Conservation (phyloP, 176 grass and related monocot genomes). For the Oryza coarctata region DNA sequence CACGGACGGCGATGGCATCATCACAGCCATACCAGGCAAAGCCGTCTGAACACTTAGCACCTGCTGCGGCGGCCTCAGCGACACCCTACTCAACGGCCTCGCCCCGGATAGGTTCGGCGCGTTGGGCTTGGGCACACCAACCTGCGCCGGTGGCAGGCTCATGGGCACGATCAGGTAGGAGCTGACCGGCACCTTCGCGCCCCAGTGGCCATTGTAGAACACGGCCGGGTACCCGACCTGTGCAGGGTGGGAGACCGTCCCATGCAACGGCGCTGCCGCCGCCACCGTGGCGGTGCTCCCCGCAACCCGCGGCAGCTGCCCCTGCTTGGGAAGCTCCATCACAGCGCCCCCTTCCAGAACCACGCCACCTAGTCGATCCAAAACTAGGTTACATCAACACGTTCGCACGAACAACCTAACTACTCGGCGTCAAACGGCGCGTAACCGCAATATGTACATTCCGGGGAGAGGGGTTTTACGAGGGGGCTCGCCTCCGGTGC, state of each 20-base stretch:
- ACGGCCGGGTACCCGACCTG: constrained; percentile 14
- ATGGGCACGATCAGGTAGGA: constrained; percentile 37
- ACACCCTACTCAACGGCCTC: constrained; percentile 14
- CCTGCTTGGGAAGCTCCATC: constrained; percentile 44
- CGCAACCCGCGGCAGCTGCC: neutral
- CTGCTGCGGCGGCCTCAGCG: constrained; percentile 5
- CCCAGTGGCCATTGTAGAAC: constrained; percentile 4
- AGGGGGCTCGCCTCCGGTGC: constrained; percentile 20
- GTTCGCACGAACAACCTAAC: neutral
- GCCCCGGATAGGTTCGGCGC: neutral
- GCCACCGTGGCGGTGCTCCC: neutral
- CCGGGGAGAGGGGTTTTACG: neutral
- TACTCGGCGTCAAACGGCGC: neutral
- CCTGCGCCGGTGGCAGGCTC: constrained; percentile 30
- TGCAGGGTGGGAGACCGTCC: neutral
- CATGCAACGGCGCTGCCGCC: neutral
- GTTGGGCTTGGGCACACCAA: neutral
- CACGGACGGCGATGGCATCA: constrained; percentile 8
- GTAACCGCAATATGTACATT: constrained; percentile 9
- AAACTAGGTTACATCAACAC: neutral
- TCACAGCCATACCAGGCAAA: neutral
- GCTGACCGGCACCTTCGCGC: neutral
- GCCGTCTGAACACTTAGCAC: constrained; percentile 27
- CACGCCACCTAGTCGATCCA: neutral
- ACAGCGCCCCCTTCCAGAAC: neutral